phyloP scores from a whole-genome alignment of 2,329 filamentous ascomycete genomes.

The Hyphodiscus sp. region DNA sequence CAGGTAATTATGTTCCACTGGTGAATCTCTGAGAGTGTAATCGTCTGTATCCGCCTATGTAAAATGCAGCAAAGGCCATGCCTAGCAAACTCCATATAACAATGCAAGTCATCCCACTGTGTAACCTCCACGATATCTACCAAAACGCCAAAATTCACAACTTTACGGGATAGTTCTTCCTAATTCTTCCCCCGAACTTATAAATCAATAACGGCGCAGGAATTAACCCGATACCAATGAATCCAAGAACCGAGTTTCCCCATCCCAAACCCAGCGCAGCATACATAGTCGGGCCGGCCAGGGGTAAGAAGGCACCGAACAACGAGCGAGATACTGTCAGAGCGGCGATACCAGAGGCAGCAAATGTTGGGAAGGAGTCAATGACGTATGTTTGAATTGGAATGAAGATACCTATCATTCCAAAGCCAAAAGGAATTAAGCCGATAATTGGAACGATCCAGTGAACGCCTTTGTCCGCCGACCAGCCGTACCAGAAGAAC shows the following conservation, averaged over 20 bases:
- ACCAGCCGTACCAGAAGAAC: constrained; percentile 45
- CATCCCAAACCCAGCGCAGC: constrained; percentile 35
- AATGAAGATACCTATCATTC: constrained; percentile 37
- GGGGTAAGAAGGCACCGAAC: constrained; percentile 42
- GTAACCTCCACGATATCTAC: no score
- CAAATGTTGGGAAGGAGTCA: constrained; percentile 34
- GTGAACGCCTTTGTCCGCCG: constrained; percentile 33
- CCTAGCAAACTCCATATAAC: no score
- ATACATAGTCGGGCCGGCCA: constrained; percentile 44
- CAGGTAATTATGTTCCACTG: no score
- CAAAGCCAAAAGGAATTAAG: constrained; percentile 36
- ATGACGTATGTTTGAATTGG: constrained; percentile 41
- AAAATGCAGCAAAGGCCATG: no score
- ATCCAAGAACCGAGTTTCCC: constrained; percentile 43
- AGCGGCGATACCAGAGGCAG: constrained; percentile 34
- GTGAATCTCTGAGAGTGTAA: no score
- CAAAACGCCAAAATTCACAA: background rate
- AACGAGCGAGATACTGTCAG: constrained; percentile 37
- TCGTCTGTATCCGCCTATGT: no score
- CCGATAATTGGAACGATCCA: constrained; percentile 39
- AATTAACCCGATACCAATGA: constrained; percentile 41
- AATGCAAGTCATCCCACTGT: no score
- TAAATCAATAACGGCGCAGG: constrained; percentile 33
- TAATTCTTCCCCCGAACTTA: constrained; percentile 5
- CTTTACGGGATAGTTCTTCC: constrained; percentile 4